Evolutionary conservation across 176 grass and related monocot species (phyloP), one percentile per base, ranked within the genome.

Genomic region (Triticum urartu): DNA sequence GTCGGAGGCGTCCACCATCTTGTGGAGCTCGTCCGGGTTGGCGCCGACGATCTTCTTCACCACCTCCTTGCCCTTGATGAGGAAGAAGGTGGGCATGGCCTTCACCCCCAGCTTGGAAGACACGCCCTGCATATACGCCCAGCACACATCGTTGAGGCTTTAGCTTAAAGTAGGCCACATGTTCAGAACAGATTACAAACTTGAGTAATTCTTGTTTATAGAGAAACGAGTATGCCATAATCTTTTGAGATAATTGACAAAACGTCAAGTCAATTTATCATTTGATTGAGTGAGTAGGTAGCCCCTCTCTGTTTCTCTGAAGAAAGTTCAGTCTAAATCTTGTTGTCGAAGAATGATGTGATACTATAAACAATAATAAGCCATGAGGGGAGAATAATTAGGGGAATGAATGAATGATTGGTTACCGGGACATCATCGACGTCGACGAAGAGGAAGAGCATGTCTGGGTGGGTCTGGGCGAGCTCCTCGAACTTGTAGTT

Each of bases 61-160:
- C 80, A 90, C 90, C 26, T 90, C 68, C 7, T 84, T 87, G 86
- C 75, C 71, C 82, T 83, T 92, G 83, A 99, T 91, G 25, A 93
- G 88, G 62, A 97, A 85, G 88, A 97, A 99, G 21, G 97, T 97
- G 5, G 97, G 97, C 97, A 99, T 99, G 50, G 97, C 94, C 87
- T 94, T 94, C 79, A 99, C 94, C 68, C 91, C 90, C 60, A 94
- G 78, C 84, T 89, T 97, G 67, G 92, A 89, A 15, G 97, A 95
- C 88, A 97, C 90, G 6, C 43, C 79, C 97, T 99, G 85, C 32
- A 42, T 10, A 10, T 22, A 26, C 1, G 1, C 1, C 1, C 26
- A 26, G 1, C 1, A 26, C 26, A 26, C 26, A 1, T 43, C 40
- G 0, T 43, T 11, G 10, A 2, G 0, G 3, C 42, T 43, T 43